Evolutionary conservation across 208 protist species (phyloP), one percentile per base, ranked within the genome.

Genomic region (Tritrichomonas musculus): DNA sequence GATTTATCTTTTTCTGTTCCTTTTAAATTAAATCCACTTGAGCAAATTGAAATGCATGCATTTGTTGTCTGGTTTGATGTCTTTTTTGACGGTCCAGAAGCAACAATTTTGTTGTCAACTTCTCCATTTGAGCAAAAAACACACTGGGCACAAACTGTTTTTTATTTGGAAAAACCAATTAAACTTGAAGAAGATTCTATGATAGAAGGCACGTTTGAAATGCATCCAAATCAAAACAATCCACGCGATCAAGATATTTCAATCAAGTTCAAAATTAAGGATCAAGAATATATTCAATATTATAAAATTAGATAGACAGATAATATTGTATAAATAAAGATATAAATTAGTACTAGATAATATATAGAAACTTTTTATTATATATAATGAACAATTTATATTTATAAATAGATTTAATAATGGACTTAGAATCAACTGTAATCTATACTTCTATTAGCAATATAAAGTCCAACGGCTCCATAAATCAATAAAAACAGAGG

Each of bases 121-220:
- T 96, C 93, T 93, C 97, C 94, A 95, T 95, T 93, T 93, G 93
- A 64, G n/a, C 72, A 65, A 65, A 47, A 92, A 92, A 98, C 98
- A 44, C 98, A 98, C 95, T 98, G 98, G 98, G 97, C 98, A 94
- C 97, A 98, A 95, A 98, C 97, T 4, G 97, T 99, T 27, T 97
- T 99, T 50, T 99, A 99, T 94, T 93, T 99, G 8, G 96, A 97
- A 55, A 95, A 98, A 93, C 95, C 96, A 5, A 66, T 99, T 11
- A 94, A 94, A 22, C 96, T 99, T 94, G 94, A 95, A 49, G 60
- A 47, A 25, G 97, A 96, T 14, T 96, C 98, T 92, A 96, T 84
- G 73, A 95, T 98, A 4, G 93, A 55, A 50, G 98, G 98, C 69
- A 95, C 50, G 25, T 94, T 99, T 93, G 65, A 93, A 30, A 97